Base-by-base conservation (phyloP, 306 rosid genomes). In the Citrullus amarus region DNA sequence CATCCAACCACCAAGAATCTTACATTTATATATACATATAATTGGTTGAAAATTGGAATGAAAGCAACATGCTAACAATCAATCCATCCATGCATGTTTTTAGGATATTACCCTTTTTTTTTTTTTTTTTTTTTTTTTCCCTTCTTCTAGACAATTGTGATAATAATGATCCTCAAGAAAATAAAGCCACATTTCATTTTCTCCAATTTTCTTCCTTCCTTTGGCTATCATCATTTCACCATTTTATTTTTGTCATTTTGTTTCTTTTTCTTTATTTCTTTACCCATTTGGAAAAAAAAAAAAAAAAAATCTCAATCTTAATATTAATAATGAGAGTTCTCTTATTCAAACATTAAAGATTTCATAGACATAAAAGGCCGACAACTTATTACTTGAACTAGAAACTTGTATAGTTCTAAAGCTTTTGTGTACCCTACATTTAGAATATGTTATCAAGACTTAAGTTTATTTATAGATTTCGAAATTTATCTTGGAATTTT, bases 31-130 rank as follows among this genome's bases (percentile, higher is more conserved):
- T 66, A 38, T 17, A 38, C 11, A 70, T 44, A 44, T 46, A 70
- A 39, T 6, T 44, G 76, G 15, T 73, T 73, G 77, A 73, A 73
- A 73, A 28, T 44, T 15, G 16, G 30, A 51, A 3, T 0, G 77
- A 51, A 30, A 73, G 77, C 77, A 50, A 51, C 60, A 73, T 9
- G 16, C 13, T 50, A 73, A 73, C 77, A 30, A 72, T 71, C 76
- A 28, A 72, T 72, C 74, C 51, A 69, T 70, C 77, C 44, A 73
- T 73, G 77, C 77, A 73, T 73, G 61, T 73, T 73, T 72, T 72
- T 72, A 72, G 61, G 61, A 25, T 15, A 44, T 46, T 2, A 68
- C 75, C 43, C 9, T 67, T 67, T n/a, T 6, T 10, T 4, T 5
- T 1, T 25, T 25, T 25, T 68, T n/a, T 67, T 67, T 39, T 6